Base-by-base conservation (phyloP, 78 protist genomes). In the Speleostelium caveatum region DNA sequence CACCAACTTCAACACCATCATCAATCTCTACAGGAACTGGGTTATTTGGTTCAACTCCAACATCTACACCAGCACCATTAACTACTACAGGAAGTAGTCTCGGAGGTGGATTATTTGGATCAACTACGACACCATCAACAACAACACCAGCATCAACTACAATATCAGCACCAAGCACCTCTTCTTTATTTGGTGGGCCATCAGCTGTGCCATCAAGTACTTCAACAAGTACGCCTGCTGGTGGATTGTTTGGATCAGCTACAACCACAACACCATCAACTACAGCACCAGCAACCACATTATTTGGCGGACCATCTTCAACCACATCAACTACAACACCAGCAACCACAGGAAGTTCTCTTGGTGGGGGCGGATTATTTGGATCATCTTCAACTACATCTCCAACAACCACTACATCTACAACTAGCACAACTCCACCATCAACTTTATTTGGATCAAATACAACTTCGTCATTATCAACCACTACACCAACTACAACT, bases 231-330 rank as follows among this genome's bases (percentile, higher is more conserved):
- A 24, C 73, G 38, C 51, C 73, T 38, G 4, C 55, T 1, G 61
- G 80, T 24, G 80, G 80, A 22, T 58, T 39, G 3, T 63, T 63
- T 30, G 55, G 49, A 4, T 35, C 53, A 2, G 1, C 86, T 12
- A 8, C n/a, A n/a, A n/a, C 41, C 2, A 73, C 79, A 55, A 30
- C 72, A 30, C 79, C 79, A 51, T 3, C 79, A 55, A 6, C 28
- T 45, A 42, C 77, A 16, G 21, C 41, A 4, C 16, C 74, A 42
- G 2, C 69, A 5, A 28, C 89, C 24, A 35, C 33, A 2, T 21
- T 42, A 32, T 51, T 71, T 66, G 78, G 65, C 16, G 89, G 89
- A 39, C 39, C 63, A 58, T 65, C 63, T 67, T 67, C 63, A 19
- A 42, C 32, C 30, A 0, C 87, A 49, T 16, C 74, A 49, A 26